phyloP scores from a whole-genome alignment of 129 eudicot species.

The Arctium lappa region DNA sequence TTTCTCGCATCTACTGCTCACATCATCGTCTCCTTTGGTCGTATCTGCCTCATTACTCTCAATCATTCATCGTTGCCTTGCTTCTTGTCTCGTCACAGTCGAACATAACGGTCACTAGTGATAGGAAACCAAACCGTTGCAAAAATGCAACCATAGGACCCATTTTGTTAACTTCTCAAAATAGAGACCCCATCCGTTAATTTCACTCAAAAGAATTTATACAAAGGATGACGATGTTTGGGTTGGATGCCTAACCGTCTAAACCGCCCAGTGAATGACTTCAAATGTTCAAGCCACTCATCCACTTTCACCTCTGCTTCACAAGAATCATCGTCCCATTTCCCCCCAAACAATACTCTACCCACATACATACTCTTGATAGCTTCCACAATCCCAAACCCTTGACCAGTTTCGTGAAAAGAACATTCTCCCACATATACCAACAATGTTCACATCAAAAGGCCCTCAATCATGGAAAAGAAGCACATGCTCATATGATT shows the following conservation, averaged over 20 bases:
- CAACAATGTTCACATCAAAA: conserved; percentile 64
- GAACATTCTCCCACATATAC: conserved; percentile 77
- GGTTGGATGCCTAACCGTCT: not conserved
- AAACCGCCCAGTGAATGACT: conserved; percentile 44
- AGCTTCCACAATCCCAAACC: conserved; percentile 27
- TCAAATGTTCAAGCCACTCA: conserved; percentile 35
- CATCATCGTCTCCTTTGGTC: no score
- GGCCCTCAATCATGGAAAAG: conserved; percentile 56
- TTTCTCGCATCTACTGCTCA: no score
- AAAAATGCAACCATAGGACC: no score
- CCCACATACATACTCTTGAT: conserved; percentile 1
- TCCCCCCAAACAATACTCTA: not conserved
- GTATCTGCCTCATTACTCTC: no score
- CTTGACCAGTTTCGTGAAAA: conserved; percentile 23
- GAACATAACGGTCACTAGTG: no score
- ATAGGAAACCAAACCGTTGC: no score
- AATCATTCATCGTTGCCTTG: no score
- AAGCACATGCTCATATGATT: conserved; percentile 82
- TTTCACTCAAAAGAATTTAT: not conserved
- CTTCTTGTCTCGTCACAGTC: no score
- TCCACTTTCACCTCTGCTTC: conserved; percentile 12
- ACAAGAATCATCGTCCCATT: conserved; percentile 19
- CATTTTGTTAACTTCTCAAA: no score
- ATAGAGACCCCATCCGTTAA: no score
- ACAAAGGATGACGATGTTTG: no score